Evolutionary conservation across 2,329 filamentous ascomycete species (phyloP), one percentile per base, ranked within the genome.

Genomic region (Exophiala spinifera): DNA sequence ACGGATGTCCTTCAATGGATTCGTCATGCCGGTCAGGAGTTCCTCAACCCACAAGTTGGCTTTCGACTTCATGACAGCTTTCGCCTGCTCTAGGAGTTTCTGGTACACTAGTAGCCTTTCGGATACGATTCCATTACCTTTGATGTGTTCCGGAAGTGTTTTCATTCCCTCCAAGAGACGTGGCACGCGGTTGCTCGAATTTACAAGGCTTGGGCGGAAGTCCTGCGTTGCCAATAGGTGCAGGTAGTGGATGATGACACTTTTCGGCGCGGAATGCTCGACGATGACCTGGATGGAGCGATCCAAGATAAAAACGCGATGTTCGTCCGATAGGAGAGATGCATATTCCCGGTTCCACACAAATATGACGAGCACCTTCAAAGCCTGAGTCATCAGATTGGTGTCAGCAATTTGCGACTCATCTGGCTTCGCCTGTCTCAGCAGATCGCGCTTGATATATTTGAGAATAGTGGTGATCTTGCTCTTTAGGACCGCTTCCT

Each of bases 381-480:
- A 75, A 2, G 91, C 87, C 62, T 95, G 87, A 49, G 86, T 86
- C 45, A 86, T 79, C 11, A 97, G 79, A 42, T 86, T 86, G 47
- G 82, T 79, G 55, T 79, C 74, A 4, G 78, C 68, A 33, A 80
- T 77, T 61, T 82, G 84, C 10, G 83, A 78, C 5, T 79, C 80
- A 10, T 52, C 33, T 14, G 55, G 49, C 21, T 48, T 49, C 17
- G 51, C 55, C 46, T 55, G 56, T 36, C 55, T 54, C 2, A 57
- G 25, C 20, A 96, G 78, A 67, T 99, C 94, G 56, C 91, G 82
- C 64, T 87, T 84, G 51, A 97, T 89, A 67, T 91, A 96, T 56
- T 90, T 86, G 61, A 84, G 83, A 55, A 97, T 80, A 2, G 89
- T 73, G 10, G 80, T 79, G 78, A 96, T 86, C 70, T 94, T 95